Evolutionary conservation across 2,329 filamentous ascomycete species (phyloP).

Genomic region (Scedosporium boydii): DNA sequence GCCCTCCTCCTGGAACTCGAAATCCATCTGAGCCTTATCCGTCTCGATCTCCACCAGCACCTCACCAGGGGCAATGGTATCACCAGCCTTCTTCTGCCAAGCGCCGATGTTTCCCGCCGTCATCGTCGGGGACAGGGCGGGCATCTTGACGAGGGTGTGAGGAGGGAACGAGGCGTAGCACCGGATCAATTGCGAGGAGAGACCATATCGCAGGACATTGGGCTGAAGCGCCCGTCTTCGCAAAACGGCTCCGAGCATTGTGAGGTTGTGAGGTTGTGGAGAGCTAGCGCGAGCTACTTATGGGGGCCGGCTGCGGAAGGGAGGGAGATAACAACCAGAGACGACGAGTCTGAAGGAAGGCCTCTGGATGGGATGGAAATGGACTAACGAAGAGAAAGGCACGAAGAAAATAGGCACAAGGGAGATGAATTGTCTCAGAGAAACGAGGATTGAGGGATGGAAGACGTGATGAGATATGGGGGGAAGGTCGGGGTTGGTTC

Average conservation of each 20-base stretch:
- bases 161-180: conserved; percentile 79
- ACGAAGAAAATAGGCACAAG: background rate
- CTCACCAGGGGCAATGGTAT: conserved; percentile 79
- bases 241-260: conserved; percentile 5
- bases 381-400: background rate
- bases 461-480: background rate
- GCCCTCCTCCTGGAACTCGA: conserved; percentile 98
- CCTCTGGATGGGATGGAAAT: background rate
- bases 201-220: conserved; percentile 4
- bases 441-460: background rate
- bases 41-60: conserved; percentile 98
- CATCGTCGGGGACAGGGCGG: conserved; percentile 96
- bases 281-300: background rate
- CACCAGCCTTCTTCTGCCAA: conserved; percentile 97
- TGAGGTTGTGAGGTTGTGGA: background rate
- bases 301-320: background rate
- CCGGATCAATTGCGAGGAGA: conserved; percentile 33
- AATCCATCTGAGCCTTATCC: conserved; percentile 99
- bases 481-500: background rate
- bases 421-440: background rate
- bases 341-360: background rate
- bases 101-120: conserved; percentile 88
- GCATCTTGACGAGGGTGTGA: conserved; percentile 95
- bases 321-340: background rate
- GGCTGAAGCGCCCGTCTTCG: conserved; percentile 5